Percentiles rank a stretch among this genome's conserved stretches.
phyloP scores from a whole-genome alignment of 2,329 filamentous ascomycete species.

The Thermomyces lanuginosus region DNA sequence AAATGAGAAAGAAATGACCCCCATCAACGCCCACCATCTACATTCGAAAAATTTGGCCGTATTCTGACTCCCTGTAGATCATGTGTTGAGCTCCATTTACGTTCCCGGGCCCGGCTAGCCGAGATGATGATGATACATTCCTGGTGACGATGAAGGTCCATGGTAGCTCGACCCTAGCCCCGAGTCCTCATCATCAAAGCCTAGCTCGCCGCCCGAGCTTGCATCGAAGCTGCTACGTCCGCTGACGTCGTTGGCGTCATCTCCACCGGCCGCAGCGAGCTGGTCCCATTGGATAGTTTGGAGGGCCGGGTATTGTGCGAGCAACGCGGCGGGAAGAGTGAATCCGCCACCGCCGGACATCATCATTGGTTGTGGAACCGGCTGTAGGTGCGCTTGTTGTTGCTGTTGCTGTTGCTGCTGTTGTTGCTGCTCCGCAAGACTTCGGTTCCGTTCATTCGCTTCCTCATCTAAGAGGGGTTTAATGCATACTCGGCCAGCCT shows the following conservation, averaged over 20 bases:
- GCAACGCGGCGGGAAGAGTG: constrained; percentile 65
- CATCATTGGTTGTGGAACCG: constrained; percentile 39
- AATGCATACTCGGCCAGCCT: constrained; percentile 90
- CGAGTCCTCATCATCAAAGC: constrained; percentile 28
- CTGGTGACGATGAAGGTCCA: too few relatives aligned
- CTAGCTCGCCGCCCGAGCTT: constrained; percentile 28
- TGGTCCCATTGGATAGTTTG: constrained; percentile 80
- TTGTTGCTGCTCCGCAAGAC: constrained; percentile 57
- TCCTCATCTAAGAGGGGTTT: constrained; percentile 95
- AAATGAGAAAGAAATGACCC: too few relatives aligned
- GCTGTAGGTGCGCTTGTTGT: constrained; percentile 37
- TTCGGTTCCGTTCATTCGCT: constrained; percentile 60
- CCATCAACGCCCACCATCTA: too few relatives aligned
- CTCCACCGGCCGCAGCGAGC: constrained; percentile 45
- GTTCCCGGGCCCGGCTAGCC: too few relatives aligned
- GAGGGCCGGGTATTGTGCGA: constrained; percentile 87
- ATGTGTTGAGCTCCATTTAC: too few relatives aligned
- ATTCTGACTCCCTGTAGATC: too few relatives aligned
- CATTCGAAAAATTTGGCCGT: too few relatives aligned
- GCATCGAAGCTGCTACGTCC: constrained; percentile 39
- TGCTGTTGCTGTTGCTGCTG: constrained; percentile 38
- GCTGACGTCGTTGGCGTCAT: constrained; percentile 44
- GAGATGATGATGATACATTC: too few relatives aligned
- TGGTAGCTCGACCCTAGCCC: constrained; percentile 34
- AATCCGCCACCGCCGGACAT: constrained; percentile 45